Base-by-base conservation (phyloP, 306 rosid species). In the Acacia crassicarpa region DNA sequence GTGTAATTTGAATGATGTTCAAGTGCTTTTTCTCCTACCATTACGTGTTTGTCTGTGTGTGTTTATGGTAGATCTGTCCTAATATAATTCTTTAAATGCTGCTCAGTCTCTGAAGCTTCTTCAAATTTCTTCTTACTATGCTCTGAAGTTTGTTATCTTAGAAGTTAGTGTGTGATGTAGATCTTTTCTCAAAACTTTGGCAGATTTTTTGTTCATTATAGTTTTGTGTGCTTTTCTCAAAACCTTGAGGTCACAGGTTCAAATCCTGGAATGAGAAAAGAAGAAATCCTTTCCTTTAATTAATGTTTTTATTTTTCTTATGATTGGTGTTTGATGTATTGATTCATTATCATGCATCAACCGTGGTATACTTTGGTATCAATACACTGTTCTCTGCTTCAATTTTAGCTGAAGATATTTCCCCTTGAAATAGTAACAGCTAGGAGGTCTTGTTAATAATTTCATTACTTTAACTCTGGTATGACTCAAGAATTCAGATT, bases 201-300 rank as follows among this genome's bases (percentile, higher is more conserved):
- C 19, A 15, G n/a, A 33, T 35, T 4, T 74, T 48, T 33, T 53
- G 41, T 38, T 38, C 20, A 53, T 74, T 33, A 2, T 32, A 53
- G 40, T 45, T 45, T 45, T 38, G 41, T 38, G 41, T 38, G 41
- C 41, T 38, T 38, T 38, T 38, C 41, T 38, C 41, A 38, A 38
- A 38, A 38, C 41, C 41, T 38, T 38, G 41, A 38, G 41, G 41
- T 38, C 41, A 38, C 8, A 38, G 41, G 8, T 38, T 38, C 8
- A 38, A 38, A 38, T 38, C 41, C 8, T 46, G 6, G 56, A 49
- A 49, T 49, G n/a, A 49, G 56, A 49, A 49, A 49, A 15, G 19
- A 49, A 49, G n/a, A 49, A 49, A 51, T 51, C 8, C 22, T 17
- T 51, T 90, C 99, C 99, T 44, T 95, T 95, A 49, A 46, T 46